phyloP scores from a whole-genome alignment of 2,329 filamentous ascomycete species.

The Aspergillus carbonarius region DNA sequence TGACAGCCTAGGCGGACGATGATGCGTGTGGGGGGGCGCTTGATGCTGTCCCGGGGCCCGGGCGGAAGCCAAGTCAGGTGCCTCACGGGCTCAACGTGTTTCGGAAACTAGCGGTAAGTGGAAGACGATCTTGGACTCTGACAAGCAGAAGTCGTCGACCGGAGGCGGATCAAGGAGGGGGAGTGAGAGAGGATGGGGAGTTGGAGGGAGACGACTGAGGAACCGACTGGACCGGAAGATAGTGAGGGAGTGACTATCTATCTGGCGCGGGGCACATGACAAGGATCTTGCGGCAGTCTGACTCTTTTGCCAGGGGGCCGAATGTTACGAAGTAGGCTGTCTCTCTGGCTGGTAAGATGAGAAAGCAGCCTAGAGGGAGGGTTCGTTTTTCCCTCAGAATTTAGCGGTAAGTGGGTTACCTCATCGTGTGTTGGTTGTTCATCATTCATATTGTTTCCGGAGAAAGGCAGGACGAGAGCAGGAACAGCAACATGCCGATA shows the following conservation, averaged over 20 bases:
- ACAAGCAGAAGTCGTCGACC: neutral
- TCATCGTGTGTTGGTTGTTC: slow-evolving; percentile 10
- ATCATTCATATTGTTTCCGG: neutral
- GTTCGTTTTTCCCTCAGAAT: neutral
- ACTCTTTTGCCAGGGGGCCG: neutral
- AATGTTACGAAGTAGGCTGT: neutral
- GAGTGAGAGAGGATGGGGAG: neutral
- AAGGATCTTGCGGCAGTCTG: slow-evolving; percentile 1
- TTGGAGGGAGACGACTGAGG: neutral
- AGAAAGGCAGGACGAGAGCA: neutral
- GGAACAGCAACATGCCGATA: neutral
- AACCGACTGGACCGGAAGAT: neutral
- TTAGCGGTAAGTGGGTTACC: slow-evolving; percentile 1
- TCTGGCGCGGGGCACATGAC: slow-evolving; percentile 22
- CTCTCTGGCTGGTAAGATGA: neutral
- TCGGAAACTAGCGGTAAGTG: neutral
- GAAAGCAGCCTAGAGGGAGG: neutral
- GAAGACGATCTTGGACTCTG: no score
- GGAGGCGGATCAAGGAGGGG: neutral
- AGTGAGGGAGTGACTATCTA: neutral
- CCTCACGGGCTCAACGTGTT: slow-evolving; percentile 5
- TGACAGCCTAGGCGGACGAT: slow-evolving; percentile 15
- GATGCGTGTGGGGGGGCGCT: slow-evolving; percentile 17
- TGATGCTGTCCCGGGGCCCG: slow-evolving; percentile 11
- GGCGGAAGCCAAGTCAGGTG: slow-evolving; percentile 22